phyloP scores from a whole-genome alignment of 208 protist species.

The Leishmania martiniquensis region DNA sequence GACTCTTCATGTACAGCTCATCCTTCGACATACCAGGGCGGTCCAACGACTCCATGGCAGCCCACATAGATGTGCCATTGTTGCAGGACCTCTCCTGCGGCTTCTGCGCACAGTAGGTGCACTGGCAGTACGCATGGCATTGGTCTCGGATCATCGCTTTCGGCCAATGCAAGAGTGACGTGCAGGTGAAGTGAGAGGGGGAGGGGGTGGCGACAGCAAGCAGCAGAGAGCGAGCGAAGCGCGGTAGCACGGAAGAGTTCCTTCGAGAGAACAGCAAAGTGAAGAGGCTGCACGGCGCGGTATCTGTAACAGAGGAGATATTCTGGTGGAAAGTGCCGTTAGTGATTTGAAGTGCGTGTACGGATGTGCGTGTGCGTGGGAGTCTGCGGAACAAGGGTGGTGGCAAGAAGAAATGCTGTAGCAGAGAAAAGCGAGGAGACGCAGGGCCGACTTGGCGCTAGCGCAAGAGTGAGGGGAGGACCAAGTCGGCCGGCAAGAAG shows the following conservation, averaged over 20 bases:
- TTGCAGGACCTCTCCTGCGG: conserved; percentile 28
- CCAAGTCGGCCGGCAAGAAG: not conserved
- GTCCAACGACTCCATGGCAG: conserved; percentile 41
- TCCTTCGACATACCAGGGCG: conserved; percentile 60
- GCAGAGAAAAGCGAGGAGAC: not conserved
- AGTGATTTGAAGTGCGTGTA: too few species aligned
- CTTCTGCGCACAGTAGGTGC: conserved; percentile 66
- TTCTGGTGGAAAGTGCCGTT: not conserved
- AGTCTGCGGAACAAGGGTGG: not conserved
- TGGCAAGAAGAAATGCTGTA: not conserved
- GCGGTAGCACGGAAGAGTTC: not conserved
- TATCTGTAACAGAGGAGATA: not conserved
- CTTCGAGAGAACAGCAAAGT: not conserved
- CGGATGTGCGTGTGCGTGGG: not conserved
- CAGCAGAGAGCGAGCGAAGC: not conserved
- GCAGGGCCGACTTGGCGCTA: not conserved
- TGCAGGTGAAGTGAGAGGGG: not conserved
- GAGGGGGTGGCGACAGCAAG: not conserved
- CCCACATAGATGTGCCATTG: conserved; percentile 29
- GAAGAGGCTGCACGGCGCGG: not conserved
- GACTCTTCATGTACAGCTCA: conserved; percentile 72
- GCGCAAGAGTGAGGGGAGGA: too few species aligned
- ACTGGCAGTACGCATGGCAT: conserved; percentile 82
- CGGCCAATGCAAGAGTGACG: not conserved
- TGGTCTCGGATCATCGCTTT: conserved; percentile 77